phyloP scores from a whole-genome alignment of 2,329 filamentous ascomycete species.

The Ophiocordyceps camponoti-rufipedis region DNA sequence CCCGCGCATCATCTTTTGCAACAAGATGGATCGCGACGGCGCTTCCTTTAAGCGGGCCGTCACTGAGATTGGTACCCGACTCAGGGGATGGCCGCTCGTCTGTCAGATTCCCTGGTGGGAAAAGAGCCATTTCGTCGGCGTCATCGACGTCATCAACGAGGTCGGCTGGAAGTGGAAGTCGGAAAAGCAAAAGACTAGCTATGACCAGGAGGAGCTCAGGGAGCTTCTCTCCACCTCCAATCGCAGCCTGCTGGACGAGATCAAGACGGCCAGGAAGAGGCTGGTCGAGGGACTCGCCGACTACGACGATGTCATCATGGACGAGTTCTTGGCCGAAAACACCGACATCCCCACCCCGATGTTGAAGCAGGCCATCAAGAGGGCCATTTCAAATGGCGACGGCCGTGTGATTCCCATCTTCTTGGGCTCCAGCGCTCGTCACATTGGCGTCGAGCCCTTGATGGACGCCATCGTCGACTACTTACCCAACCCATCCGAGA shows the following conservation, averaged over 20 bases:
- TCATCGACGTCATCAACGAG: constrained; percentile 67
- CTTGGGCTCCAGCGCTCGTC: constrained; percentile 80
- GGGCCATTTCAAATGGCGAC: constrained; percentile 47
- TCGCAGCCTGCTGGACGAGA: constrained; percentile 43
- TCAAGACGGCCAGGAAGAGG: constrained; percentile 56
- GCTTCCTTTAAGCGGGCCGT: constrained; percentile 71
- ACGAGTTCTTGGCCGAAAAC: constrained; percentile 62
- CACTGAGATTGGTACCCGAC: constrained; percentile 61
- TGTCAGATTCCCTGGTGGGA: constrained; percentile 95
- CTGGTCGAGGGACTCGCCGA: constrained; percentile 76
- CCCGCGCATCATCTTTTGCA: constrained; percentile 60
- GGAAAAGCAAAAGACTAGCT: constrained; percentile 19
- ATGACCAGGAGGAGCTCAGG: constrained; percentile 11
- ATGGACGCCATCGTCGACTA: constrained; percentile 80
- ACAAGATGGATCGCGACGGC: constrained; percentile 63
- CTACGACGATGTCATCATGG: constrained; percentile 71
- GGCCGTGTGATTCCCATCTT: constrained; percentile 73
- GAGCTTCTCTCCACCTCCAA: constrained; percentile 22
- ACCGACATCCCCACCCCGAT: constrained; percentile 51
- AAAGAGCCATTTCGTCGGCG: constrained; percentile 59
- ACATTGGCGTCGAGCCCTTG: constrained; percentile 84
- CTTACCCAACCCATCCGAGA: constrained; percentile 64
- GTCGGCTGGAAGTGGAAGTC: constrained; percentile 55
- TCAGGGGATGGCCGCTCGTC: constrained; percentile 73
- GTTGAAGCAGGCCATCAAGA: constrained; percentile 57